Evolutionary conservation across 495 filamentous ascomycete genomes (phyloP).

Genomic region (Neurospora sp.): DNA sequence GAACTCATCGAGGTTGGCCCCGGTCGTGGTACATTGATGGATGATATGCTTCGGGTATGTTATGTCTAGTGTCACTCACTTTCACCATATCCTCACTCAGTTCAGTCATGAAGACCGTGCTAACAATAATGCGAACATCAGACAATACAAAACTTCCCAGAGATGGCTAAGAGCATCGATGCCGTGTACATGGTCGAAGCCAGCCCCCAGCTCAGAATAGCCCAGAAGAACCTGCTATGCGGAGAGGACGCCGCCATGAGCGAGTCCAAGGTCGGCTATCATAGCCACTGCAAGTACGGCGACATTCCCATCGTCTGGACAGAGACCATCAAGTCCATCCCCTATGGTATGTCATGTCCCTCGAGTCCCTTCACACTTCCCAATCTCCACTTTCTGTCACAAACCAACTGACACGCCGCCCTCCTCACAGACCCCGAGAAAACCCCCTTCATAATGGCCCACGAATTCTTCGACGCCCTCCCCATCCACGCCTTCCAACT

Average conservation of each 20-base stretch:
- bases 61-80: conserved; percentile 31
- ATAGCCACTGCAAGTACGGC: conserved; percentile 65
- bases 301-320: conserved; percentile 74
- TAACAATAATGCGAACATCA: conserved; percentile 23
- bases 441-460: conserved; percentile 86
- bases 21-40: conserved; percentile 92
- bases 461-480: conserved; percentile 98
- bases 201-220: conserved; percentile 59
- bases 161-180: conserved; percentile 66
- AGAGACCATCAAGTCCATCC: conserved; percentile 76
- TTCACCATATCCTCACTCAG: not conserved
- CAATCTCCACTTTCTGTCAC: not conserved
- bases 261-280: conserved; percentile 61
- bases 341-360: conserved; percentile 28
- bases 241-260: conserved; percentile 57
- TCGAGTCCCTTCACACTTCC: conserved; percentile 5
- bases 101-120: not conserved
- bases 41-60: conserved; percentile 82
- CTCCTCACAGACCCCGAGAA: conserved; percentile 38
- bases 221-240: conserved; percentile 79
- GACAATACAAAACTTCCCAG: conserved; percentile 77
- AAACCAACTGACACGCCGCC: not conserved
- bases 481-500: conserved; percentile 93
- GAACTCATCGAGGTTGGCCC: conserved; percentile 91
- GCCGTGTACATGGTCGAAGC: conserved; percentile 87